Evolutionary conservation across 1,284 basidiomycete species (phyloP).

Genomic region (Heterobasidion occidentale): DNA sequence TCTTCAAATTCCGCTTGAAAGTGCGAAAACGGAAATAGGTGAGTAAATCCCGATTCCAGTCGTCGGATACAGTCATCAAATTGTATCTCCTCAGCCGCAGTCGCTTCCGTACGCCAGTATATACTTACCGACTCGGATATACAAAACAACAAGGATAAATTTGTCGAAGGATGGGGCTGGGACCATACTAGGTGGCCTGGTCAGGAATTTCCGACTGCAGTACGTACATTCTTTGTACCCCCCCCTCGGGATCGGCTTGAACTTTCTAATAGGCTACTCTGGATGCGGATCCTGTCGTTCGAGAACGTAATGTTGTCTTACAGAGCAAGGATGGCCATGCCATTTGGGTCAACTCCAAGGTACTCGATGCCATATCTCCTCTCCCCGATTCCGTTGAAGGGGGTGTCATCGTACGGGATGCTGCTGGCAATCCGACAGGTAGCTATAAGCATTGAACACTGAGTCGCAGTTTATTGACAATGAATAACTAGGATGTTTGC

Average conservation of each 20-base stretch:
- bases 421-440: constrained; percentile 69
- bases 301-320: constrained; percentile 63
- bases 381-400: constrained; percentile 68
- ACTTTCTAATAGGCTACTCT: constrained; percentile 50
- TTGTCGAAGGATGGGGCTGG: constrained; percentile 85
- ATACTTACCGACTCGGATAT: constrained; percentile 53
- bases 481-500: constrained; percentile 44
- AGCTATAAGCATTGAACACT: neutral
- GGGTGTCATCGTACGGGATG: constrained; percentile 72
- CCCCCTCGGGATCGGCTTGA: neutral
- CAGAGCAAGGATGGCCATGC: constrained; percentile 88
- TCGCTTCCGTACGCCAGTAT: constrained; percentile 56
- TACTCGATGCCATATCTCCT: constrained; percentile 51
- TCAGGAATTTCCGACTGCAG: constrained; percentile 68
- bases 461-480: constrained; percentile 3
- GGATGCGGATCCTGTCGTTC: constrained; percentile 60
- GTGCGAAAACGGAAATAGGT: constrained; percentile 54
- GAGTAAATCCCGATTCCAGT: constrained; percentile 1
- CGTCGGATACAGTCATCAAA: neutral
- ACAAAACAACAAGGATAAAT: constrained; percentile 45
- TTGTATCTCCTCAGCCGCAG: constrained; percentile 39
- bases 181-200: constrained; percentile 78
- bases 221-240: constrained; percentile 21
- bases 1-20: constrained; percentile 57
- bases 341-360: constrained; percentile 70